phyloP scores from a whole-genome alignment of 140 eudicot genomes.

The Oenanthe javanica region DNA sequence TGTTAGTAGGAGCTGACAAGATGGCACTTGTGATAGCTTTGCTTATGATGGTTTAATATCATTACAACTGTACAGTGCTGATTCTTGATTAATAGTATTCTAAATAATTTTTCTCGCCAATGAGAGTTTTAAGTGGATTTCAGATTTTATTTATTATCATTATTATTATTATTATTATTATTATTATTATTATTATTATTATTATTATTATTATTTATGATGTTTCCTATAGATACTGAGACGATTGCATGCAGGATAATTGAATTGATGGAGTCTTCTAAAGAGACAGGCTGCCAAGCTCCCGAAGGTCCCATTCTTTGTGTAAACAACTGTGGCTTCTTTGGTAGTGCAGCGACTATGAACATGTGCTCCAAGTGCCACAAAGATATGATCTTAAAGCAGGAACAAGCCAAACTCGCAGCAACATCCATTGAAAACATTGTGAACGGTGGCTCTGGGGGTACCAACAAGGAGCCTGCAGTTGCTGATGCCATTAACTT shows the following conservation, averaged over 20 bases:
- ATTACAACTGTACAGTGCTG: background rate
- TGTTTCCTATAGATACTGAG: background rate
- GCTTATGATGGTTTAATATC: background rate
- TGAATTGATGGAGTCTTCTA: conserved; percentile 62
- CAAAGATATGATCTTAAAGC: conserved; percentile 70
- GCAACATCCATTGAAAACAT: conserved; percentile 72
- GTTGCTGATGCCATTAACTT: conserved; percentile 23
- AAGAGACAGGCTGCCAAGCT: conserved; percentile 74
- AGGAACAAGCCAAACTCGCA: conserved; percentile 73
- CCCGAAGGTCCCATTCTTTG: conserved; percentile 48
- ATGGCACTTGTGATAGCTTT: background rate
- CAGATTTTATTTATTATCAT: background rate
- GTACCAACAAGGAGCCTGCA: conserved; percentile 24
- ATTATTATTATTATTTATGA: background rate
- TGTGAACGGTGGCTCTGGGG: conserved; percentile 61
- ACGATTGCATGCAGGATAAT: conserved; percentile 17
- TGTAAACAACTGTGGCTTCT: conserved; percentile 84
- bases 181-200: no score
- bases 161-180: no score
- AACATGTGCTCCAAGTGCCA: conserved; percentile 96
- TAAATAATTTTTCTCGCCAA: background rate
- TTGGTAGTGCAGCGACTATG: conserved; percentile 86
- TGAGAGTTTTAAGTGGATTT: background rate
- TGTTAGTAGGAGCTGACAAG: background rate
- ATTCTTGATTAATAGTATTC: background rate